Base-by-base conservation (phyloP, 257 asterid species). In the Ilex aquifolium region DNA sequence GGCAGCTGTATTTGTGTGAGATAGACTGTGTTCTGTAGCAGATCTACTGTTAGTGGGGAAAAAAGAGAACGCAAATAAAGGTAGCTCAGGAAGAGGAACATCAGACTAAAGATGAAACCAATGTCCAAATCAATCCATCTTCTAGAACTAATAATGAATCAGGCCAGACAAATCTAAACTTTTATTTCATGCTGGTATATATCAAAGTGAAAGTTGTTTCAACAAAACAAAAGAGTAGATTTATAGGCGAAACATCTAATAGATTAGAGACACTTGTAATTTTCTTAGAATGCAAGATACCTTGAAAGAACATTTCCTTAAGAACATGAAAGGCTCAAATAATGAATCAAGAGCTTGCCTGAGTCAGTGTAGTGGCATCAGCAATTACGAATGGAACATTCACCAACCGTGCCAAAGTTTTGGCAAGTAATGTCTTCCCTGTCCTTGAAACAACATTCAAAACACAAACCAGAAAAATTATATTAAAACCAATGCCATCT, bases 371-470 rank as follows among this genome's bases (percentile, higher is more conserved):
- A 48, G 97, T 93, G 60, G 99, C 99, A 84, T 93, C 99, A 57
- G 99, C 94, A 82, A 93, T 90, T 59, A 90, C 99, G 66, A 93
- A 90, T 40, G 99, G 99, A 74, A 93, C 99, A 61, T 90, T 93
- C 68, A 93, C 99, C 74, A 93, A 71, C 61, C 96, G 91, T 49
- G 99, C 27, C 88, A 93, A 83, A 74, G 96, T 93, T 77, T 90
- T 93, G 63, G 99, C 96, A 67, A 93, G 97, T 81, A 90, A 85
- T 68, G 97, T 93, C 78, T 93, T 93, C 86, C 99, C 99, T 93
- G 97, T 93, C 95, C 96, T 84, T 88, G 78, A 83, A 70, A 83
- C 59, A 74, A 76, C 80, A 79, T 66, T 63, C 69, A 76, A 69
- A 72, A 65, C 69, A 79, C 62, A 85, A 74, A 86, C 81, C 79